Percentiles rank a stretch among this genome's conserved stretches.
These are phyloP conservation scores for Leishmania tarentolae DNA, from an alignment of 208 protist genomes.

Conservation along the genomic window DNA sequence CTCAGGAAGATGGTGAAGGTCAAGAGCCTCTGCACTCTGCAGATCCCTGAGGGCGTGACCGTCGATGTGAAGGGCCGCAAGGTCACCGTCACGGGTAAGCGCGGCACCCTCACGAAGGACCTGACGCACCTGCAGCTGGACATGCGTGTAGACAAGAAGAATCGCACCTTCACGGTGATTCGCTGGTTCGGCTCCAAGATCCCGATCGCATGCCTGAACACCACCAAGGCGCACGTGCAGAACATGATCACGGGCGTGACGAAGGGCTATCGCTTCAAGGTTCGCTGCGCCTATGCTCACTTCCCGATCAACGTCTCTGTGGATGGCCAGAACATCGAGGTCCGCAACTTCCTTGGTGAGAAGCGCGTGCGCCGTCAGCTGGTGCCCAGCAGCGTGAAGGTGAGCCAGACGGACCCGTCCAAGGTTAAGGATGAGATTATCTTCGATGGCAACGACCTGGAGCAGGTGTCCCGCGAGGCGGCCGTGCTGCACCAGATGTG, in stretches of 20 bases:
- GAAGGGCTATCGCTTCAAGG: conserved; percentile 99
- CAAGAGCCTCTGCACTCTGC: conserved; percentile 60
- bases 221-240: conserved; percentile 95
- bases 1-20: conserved; percentile 81
- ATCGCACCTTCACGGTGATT: conserved; percentile 77
- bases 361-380: conserved; percentile 93
- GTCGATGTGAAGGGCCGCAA: conserved; percentile 71
- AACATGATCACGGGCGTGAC: conserved; percentile 99
- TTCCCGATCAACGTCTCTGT: conserved; percentile 99
- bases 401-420: conserved; percentile 76
- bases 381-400: conserved; percentile 91
- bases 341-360: conserved; percentile 99
- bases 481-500: conserved; percentile 96
- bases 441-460: conserved; percentile 95
- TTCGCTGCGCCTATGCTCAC: conserved; percentile 99
- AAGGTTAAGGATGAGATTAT: conserved; percentile 99
- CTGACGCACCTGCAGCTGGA: conserved; percentile 95
- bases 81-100: conserved; percentile 95
- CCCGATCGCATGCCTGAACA: conserved; percentile 95
- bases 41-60: conserved; percentile 73
- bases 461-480: conserved; percentile 93
- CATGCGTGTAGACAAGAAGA: conserved; percentile 76
- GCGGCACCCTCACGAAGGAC: conserved; percentile 93
- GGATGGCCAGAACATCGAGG: conserved; percentile 94
- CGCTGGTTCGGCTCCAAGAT: conserved; percentile 97